Conservation (phyloP, 352 stramenopile genomes). For the Phytophthora hibernalis region DNA sequence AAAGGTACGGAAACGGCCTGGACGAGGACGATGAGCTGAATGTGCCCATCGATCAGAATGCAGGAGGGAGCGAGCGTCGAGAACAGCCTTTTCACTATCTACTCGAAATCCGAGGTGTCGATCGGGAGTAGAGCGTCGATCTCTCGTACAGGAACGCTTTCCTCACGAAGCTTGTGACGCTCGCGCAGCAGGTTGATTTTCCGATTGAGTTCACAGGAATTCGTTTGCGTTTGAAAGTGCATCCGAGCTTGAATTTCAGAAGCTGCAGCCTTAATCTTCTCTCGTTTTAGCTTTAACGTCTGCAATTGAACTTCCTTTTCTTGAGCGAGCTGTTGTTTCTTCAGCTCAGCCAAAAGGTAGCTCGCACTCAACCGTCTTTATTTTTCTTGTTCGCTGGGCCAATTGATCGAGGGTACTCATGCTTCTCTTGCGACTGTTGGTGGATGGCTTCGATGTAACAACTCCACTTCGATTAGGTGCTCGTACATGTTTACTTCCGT, state of each 20-base stretch:
- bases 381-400: neutral
- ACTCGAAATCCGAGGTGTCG: slow-evolving; percentile 3
- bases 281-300: neutral
- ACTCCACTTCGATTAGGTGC: too few relatives aligned
- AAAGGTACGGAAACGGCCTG: slow-evolving; percentile 2
- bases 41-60: neutral
- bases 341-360: slow-evolving; percentile 6
- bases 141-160: slow-evolving; percentile 4
- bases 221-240: neutral
- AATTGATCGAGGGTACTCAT: slow-evolving; percentile 13
- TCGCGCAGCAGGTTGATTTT: slow-evolving; percentile 9
- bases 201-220: slow-evolving; percentile 1
- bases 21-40: slow-evolving; percentile 22
- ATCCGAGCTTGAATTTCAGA: neutral
- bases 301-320: slow-evolving; percentile 14
- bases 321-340: slow-evolving; percentile 8
- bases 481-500: too few relatives aligned
- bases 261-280: neutral
- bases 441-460: too few relatives aligned
- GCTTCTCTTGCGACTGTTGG: too few relatives aligned
- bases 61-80: slow-evolving; percentile 1
- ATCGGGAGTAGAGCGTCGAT: slow-evolving; percentile 3
- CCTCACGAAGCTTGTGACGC: slow-evolving; percentile 13
- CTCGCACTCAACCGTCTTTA: neutral
- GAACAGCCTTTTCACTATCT: slow-evolving; percentile 24